Conservation (phyloP, 2,329 filamentous ascomycete genomes). For the Dryadomyces quercus-mongolicae region DNA sequence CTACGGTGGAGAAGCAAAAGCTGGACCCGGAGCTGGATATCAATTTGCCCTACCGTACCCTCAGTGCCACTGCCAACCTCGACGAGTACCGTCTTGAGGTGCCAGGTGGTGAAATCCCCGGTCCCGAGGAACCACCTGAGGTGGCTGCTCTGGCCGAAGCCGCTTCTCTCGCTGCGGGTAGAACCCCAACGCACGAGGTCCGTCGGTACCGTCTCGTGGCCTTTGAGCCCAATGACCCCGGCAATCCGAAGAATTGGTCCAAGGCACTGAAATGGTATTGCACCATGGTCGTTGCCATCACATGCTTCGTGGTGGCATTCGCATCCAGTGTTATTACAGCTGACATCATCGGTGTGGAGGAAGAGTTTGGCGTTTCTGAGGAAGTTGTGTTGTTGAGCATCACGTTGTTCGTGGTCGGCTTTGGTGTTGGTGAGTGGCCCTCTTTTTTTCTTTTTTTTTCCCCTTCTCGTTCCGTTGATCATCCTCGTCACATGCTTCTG, state of each 20-base stretch:
- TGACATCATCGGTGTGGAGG: conserved; percentile 51
- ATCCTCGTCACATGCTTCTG: no score
- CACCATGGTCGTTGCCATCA: conserved; percentile 72
- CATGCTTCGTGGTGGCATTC: conserved; percentile 64
- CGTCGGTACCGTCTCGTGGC: conserved; percentile 40
- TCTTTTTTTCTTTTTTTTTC: background rate
- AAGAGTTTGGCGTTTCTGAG: conserved; percentile 54
- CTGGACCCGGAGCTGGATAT: conserved; percentile 19
- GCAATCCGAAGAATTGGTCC: conserved; percentile 79
- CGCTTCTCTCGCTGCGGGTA: conserved; percentile 6
- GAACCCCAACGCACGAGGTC: conserved; percentile 10
- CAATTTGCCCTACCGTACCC: conserved; percentile 44
- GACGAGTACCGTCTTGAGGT: conserved; percentile 49
- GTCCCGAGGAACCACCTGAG: conserved; percentile 24
- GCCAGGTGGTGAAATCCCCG: conserved; percentile 38
- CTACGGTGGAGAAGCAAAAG: conserved; percentile 13
- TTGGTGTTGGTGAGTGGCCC: conserved; percentile 48
- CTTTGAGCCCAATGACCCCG: conserved; percentile 58
- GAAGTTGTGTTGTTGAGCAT: conserved; percentile 64
- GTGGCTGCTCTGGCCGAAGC: conserved; percentile 41
- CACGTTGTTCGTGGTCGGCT: conserved; percentile 69
- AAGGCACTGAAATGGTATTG: conserved; percentile 70
- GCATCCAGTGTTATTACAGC: conserved; percentile 66
- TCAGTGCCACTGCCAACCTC: conserved; percentile 38
- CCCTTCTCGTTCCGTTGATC: background rate